Evolutionary conservation across 352 stramenopile genomes (phyloP).

Genomic region (Phytophthora pisi): DNA sequence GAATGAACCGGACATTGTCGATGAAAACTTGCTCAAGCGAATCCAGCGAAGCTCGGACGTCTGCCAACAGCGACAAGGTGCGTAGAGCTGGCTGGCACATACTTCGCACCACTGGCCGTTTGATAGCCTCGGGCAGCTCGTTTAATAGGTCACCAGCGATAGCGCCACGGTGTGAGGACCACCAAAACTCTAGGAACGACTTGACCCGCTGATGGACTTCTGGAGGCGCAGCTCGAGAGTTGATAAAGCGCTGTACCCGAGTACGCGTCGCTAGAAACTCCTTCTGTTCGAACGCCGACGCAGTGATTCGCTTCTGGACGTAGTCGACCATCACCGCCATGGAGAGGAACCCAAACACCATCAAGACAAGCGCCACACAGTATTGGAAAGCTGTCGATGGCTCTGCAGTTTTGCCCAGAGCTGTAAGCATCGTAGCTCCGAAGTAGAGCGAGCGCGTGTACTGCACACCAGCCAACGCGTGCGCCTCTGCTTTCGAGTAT

Average conservation of each 20-base stretch:
- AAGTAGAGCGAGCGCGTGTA: slow-evolving; percentile 54
- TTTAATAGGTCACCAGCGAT: slow-evolving; percentile 52
- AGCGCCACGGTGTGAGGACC: slow-evolving; percentile 60
- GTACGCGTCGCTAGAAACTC: slow-evolving; percentile 61
- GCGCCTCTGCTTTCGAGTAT: slow-evolving; percentile 10
- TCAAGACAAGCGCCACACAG: slow-evolving; percentile 40
- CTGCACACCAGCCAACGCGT: slow-evolving; percentile 26
- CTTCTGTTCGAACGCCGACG: slow-evolving; percentile 61
- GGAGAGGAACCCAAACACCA: slow-evolving; percentile 51
- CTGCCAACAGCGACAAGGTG: slow-evolving; percentile 44
- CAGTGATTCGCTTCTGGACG: slow-evolving; percentile 56
- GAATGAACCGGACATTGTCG: slow-evolving; percentile 55
- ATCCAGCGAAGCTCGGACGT: slow-evolving; percentile 43
- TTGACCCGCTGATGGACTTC: slow-evolving; percentile 59
- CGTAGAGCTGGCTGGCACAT: slow-evolving; percentile 60
- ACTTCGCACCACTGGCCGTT: slow-evolving; percentile 51
- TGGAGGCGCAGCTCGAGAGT: slow-evolving; percentile 44
- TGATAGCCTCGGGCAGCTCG: slow-evolving; percentile 61
- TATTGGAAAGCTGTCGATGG: slow-evolving; percentile 41
- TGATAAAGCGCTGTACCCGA: slow-evolving; percentile 60
- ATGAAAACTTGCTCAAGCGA: slow-evolving; percentile 51
- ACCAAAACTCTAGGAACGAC: slow-evolving; percentile 76
- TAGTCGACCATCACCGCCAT: slow-evolving; percentile 46
- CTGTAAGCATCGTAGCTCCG: slow-evolving; percentile 50
- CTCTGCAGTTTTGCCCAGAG: slow-evolving; percentile 47